phyloP scores from a whole-genome alignment of 176 grass and related monocot genomes.

The Miscanthus lutarioriparius region DNA sequence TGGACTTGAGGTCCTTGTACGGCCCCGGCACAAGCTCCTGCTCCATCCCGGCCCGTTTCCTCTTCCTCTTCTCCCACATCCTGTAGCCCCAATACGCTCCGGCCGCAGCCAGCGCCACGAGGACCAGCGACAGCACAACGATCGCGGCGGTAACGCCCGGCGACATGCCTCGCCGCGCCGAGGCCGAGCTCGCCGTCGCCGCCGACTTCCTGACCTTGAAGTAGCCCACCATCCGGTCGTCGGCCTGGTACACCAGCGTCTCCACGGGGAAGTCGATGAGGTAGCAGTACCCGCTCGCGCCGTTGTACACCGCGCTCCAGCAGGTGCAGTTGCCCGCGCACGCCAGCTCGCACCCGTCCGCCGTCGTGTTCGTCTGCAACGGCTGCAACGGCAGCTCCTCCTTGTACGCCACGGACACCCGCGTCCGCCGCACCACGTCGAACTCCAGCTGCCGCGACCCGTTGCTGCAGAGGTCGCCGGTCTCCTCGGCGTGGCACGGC shows the following conservation, averaged over 20 bases:
- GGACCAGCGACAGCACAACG: conserved; percentile 38
- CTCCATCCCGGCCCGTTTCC: conserved; percentile 32
- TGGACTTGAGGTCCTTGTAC: conserved; percentile 69
- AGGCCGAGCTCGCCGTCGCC: background rate
- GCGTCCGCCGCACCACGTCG: conserved; percentile 46
- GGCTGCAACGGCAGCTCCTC: conserved; percentile 43
- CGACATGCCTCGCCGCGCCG: conserved; percentile 20
- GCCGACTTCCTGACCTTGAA: conserved; percentile 56
- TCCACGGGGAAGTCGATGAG: conserved; percentile 62
- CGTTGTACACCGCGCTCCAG: conserved; percentile 54
- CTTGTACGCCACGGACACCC: conserved; percentile 61
- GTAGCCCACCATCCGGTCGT: conserved; percentile 59
- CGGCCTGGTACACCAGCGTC: conserved; percentile 57
- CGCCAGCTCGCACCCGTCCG: conserved; percentile 43
- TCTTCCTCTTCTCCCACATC: conserved; percentile 19
- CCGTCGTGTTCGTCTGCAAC: conserved; percentile 35
- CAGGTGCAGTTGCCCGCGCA: conserved; percentile 64
- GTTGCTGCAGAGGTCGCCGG: conserved; percentile 39
- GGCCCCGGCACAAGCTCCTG: conserved; percentile 56
- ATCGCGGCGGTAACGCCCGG: conserved; percentile 22
- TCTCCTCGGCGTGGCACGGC: conserved; percentile 31
- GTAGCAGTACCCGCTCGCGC: conserved; percentile 55
- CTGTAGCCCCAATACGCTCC: conserved; percentile 43
- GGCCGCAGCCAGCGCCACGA: conserved; percentile 31
- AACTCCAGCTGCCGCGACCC: background rate